Conservation (phyloP, 257 asterid genomes). For the Henckelia pumila region DNA sequence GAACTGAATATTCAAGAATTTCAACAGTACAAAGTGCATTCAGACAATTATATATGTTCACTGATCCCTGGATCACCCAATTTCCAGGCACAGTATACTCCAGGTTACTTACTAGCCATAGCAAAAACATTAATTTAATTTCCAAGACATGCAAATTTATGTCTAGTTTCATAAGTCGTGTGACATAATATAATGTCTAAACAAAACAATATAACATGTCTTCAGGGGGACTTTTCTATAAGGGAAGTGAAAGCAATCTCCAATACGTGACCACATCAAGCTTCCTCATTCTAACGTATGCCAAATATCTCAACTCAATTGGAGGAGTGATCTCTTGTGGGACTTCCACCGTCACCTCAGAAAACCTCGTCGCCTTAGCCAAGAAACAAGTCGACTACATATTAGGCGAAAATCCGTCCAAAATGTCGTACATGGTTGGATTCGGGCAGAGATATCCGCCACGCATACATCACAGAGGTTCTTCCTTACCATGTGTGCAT, state of each 20-base stretch:
- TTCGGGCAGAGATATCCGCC: not conserved
- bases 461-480: not conserved
- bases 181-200: not conserved
- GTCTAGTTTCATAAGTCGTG: not conserved
- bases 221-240: slow-evolving; percentile 67
- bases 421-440: slow-evolving; percentile 83
- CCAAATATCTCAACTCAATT: slow-evolving; percentile 50
- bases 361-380: slow-evolving; percentile 46
- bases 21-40: slow-evolving; percentile 68
- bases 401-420: slow-evolving; percentile 72
- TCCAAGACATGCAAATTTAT: not conserved
- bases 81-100: slow-evolving; percentile 89
- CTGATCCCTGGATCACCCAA: slow-evolving; percentile 71
- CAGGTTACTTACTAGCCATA: slow-evolving; percentile 37
- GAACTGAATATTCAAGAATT: slow-evolving; percentile 55
- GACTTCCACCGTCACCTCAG: slow-evolving; percentile 38
- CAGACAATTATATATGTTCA: slow-evolving; percentile 83
- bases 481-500: not conserved
- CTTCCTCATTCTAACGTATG: slow-evolving; percentile 64
- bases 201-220: not conserved
- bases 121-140: not conserved
- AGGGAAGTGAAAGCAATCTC: slow-evolving; percentile 66
- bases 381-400: slow-evolving; percentile 78
- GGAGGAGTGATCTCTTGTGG: slow-evolving; percentile 57
- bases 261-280: slow-evolving; percentile 80